phyloP scores from a whole-genome alignment of 306 rosid genomes.

The Inga leiocalycina region DNA sequence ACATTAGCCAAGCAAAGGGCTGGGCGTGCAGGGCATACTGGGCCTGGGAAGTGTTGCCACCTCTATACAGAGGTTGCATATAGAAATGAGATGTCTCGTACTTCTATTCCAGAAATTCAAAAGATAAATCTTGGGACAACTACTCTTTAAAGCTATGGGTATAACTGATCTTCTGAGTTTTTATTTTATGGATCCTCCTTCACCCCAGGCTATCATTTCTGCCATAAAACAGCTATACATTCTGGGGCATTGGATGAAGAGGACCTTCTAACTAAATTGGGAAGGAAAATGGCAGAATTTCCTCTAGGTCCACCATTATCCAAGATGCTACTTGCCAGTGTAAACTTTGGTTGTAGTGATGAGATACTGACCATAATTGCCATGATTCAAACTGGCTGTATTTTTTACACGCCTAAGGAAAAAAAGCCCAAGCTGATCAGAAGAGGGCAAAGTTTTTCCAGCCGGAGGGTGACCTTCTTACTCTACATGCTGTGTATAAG shows the following conservation, averaged over 20 bases:
- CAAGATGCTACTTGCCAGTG: too few relatives aligned
- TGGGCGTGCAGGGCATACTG: constrained; percentile 89
- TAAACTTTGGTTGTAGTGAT: too few relatives aligned
- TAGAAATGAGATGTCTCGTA: constrained; percentile 81
- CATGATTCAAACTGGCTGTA: constrained; percentile 80
- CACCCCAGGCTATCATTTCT: constrained; percentile 54
- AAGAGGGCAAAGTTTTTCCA: constrained; percentile 55
- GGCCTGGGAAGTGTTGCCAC: constrained; percentile 86
- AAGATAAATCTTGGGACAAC: constrained; percentile 72
- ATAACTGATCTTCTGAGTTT: constrained; percentile 74
- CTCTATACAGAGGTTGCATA: constrained; percentile 87
- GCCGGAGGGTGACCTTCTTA: constrained; percentile 92
- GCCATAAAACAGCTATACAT: constrained; percentile 81
- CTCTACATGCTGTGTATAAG: constrained; percentile 80
- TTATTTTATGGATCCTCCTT: constrained; percentile 67
- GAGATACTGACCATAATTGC: too few relatives aligned
- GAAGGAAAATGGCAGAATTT: too few relatives aligned
- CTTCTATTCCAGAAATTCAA: constrained; percentile 79
- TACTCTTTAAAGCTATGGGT: constrained; percentile 92
- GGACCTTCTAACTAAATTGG: constrained; percentile 53
- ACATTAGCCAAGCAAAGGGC: constrained; percentile 90
- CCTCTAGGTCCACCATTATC: too few relatives aligned
- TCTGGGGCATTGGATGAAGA: constrained; percentile 92
- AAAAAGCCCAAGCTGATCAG: constrained; percentile 93
- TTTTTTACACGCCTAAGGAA: constrained; percentile 84